Percentiles rank a stretch among this genome's conserved stretches.
These are phyloP conservation scores for Yamadazyma kitorensis DNA, from an alignment of 805 yeast species.

Conservation along the genomic window DNA sequence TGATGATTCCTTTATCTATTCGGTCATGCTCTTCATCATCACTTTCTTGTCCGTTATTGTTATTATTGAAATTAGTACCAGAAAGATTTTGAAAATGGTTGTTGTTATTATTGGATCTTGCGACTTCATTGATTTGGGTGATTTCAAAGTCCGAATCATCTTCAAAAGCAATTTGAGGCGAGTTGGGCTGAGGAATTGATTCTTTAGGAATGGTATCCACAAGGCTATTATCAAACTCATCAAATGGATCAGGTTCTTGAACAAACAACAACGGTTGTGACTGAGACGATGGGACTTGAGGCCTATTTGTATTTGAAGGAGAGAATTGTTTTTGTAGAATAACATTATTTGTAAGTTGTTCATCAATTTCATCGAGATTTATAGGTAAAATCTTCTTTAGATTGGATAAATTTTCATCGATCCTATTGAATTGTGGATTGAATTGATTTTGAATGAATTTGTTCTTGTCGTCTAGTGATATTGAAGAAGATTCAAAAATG, in stretches of 20 bases:
- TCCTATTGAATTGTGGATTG: slow-evolving; percentile 20
- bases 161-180: not conserved
- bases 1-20: not conserved
- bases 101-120: too few relatives aligned
- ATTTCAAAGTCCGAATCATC: slow-evolving; percentile 7
- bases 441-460: slow-evolving; percentile 23
- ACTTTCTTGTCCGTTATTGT: not conserved
- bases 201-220: not conserved
- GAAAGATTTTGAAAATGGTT: too few relatives aligned
- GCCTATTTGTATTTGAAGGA: too few relatives aligned
- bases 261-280: too few relatives aligned
- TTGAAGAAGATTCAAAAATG: slow-evolving; percentile 34
- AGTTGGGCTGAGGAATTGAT: not conserved
- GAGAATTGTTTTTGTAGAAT: too few relatives aligned
- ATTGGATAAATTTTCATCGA: slow-evolving; percentile 13
- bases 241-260: slow-evolving; percentile 11
- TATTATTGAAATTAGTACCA: too few relatives aligned
- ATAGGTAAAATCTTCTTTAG: slow-evolving; percentile 6
- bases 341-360: too few relatives aligned
- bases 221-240: slow-evolving; percentile 8
- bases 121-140: slow-evolving; percentile 9
- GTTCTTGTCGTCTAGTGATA: slow-evolving; percentile 35
- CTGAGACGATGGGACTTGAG: too few relatives aligned
- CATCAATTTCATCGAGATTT: slow-evolving; percentile 3
- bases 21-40: not conserved